Conservation (phyloP, 2,329 filamentous ascomycete genomes). For the Xylariaceae sp. region DNA sequence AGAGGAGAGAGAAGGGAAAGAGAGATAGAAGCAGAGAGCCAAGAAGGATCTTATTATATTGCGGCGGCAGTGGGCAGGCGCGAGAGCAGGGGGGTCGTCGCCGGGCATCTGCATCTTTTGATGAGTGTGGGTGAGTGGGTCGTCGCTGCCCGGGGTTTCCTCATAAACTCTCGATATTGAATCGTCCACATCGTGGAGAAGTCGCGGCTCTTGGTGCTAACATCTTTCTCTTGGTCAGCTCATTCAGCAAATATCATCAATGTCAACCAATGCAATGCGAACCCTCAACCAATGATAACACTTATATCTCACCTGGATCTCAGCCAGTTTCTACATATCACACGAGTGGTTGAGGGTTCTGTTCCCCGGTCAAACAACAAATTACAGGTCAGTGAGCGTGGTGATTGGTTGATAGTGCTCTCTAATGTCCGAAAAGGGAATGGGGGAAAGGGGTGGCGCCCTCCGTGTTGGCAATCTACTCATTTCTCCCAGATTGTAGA, state of each 20-base stretch:
- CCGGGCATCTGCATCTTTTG: conserved; percentile 8
- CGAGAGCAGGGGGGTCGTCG: not conserved
- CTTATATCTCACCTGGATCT: not conserved
- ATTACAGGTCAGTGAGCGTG: too few relatives aligned
- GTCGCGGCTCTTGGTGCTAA: not conserved
- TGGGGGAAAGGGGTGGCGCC: too few relatives aligned
- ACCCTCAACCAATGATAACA: not conserved
- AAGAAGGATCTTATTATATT: conserved; percentile 47
- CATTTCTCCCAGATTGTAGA: too few relatives aligned
- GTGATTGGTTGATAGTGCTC: too few relatives aligned
- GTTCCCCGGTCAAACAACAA: too few relatives aligned
- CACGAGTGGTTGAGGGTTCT: not conserved
- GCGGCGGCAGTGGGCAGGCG: conserved; percentile 20
- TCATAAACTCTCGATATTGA: not conserved
- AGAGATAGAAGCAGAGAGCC: conserved; percentile 31
- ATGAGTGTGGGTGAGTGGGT: conserved; percentile 17
- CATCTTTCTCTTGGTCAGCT: too few relatives aligned
- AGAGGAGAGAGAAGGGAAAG: conserved; percentile 37
- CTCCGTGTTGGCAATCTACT: too few relatives aligned
- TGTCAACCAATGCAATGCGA: not conserved
- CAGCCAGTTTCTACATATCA: not conserved
- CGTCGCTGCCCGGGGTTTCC: not conserved
- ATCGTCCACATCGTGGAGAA: not conserved
- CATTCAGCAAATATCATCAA: not conserved
- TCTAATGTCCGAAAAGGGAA: too few relatives aligned